These are phyloP conservation scores for Pleurotus eryngii DNA, from an alignment of 768 basidiomycete genomes.

Conservation along the genomic window DNA sequence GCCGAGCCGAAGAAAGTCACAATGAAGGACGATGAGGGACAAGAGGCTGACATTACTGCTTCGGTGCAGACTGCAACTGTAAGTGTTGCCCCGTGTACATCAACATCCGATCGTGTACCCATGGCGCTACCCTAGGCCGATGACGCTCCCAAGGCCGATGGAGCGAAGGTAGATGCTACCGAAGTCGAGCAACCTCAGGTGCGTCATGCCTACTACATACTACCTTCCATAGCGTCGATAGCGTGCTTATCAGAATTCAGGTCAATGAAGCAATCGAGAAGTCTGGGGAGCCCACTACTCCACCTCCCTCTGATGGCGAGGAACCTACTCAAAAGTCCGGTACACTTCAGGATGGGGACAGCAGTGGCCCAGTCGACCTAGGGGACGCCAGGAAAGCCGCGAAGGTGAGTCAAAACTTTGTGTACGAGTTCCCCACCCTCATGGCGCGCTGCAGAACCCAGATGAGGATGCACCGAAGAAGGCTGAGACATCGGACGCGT, in stretches of 20 bases:
- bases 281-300: neutral
- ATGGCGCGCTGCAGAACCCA: neutral
- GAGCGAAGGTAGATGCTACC: constrained; percentile 2
- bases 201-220: too few species aligned
- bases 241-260: neutral
- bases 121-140: constrained; percentile 6
- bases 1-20: constrained; percentile 1
- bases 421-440: too few species aligned
- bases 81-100: neutral
- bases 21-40: constrained; percentile 17
- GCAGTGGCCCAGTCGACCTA: constrained; percentile 20
- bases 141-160: constrained; percentile 12
- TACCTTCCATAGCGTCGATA: too few species aligned
- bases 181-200: neutral
- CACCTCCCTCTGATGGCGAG: too few species aligned
- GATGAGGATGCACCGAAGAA: neutral
- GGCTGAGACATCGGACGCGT: neutral
- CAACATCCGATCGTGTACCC: neutral
- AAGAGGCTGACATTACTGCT: constrained; percentile 9
- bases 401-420: constrained; percentile 15
- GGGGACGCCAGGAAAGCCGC: constrained; percentile 22
- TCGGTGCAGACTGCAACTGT: constrained; percentile 11
- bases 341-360: constrained; percentile 18
- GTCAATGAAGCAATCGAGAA: neutral
- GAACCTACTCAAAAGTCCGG: constrained; percentile 11